phyloP scores from a whole-genome alignment of 345 rosid species.

The Salix udensis region DNA sequence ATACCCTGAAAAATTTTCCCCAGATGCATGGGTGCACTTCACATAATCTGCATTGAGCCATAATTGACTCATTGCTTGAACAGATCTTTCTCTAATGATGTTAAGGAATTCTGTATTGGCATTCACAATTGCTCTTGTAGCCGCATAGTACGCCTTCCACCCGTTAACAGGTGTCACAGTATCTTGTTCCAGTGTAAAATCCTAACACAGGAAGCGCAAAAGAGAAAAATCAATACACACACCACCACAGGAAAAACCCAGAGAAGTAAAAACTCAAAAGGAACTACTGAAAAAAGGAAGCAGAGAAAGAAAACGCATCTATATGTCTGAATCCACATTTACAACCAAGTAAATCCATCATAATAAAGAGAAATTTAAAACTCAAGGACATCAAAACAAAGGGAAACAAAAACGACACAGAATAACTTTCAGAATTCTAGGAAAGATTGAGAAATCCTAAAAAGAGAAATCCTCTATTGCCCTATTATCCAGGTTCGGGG shows the following conservation, averaged over 20 bases:
- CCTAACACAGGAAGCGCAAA: slow-evolving; percentile 37
- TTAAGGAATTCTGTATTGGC: slow-evolving; percentile 74
- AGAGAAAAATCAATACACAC: slow-evolving; percentile 11
- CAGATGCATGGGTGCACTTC: slow-evolving; percentile 83
- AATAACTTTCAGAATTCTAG: background rate
- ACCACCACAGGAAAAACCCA: background rate
- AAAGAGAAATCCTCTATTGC: background rate
- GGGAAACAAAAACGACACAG: background rate
- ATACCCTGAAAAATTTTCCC: slow-evolving; percentile 89
- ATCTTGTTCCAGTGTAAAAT: slow-evolving; percentile 91
- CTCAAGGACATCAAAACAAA: background rate
- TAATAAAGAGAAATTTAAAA: background rate
- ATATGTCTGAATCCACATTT: background rate
- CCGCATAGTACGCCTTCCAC: slow-evolving; percentile 97
- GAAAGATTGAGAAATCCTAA: background rate
- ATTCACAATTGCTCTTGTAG: slow-evolving; percentile 83
- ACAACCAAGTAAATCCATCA: background rate
- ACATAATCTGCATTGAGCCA: slow-evolving; percentile 95
- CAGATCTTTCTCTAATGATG: slow-evolving; percentile 72
- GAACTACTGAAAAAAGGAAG: background rate
- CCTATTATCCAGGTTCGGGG: background rate
- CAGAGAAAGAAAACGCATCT: background rate
- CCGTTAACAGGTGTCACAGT: slow-evolving; percentile 73
- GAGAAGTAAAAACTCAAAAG: background rate
- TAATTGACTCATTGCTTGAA: slow-evolving; percentile 68